Base-by-base conservation (phyloP, 179 eudicot genomes). In the Gypsophila paniculata region DNA sequence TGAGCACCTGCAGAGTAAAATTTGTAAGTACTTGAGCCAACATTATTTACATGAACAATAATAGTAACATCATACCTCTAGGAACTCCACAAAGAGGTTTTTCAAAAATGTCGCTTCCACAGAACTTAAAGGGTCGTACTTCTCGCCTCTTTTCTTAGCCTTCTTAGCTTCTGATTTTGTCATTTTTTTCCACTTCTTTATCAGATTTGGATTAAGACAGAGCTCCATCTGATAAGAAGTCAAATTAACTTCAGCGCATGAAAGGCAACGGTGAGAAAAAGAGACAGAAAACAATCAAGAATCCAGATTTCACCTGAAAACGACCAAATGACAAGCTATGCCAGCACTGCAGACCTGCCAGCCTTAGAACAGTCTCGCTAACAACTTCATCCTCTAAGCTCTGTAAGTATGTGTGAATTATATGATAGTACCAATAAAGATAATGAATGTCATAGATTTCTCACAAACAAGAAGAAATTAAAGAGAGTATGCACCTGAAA, bases 321-420 rank as follows among this genome's bases (percentile, higher is more conserved):
- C 93, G 97, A 46, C 98, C 98, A 84, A 85, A 86, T 46, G 98
- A 91, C 69, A 93, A 80, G 82, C 98, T 87, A 78, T 91, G 91
- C 98, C 97, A 93, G 75, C 93, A 89, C 75, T 88, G 96, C 68
- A 89, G 76, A 74, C 93, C 87, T 21, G 98, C 91, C 65, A 93
- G 68, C 72, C 87, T 84, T 77, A 91, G 76, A 77, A 91, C 85
- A 65, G 84, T 86, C 73, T 81, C 82, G 70, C 97, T 89, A 67
- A 93, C 97, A 74, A 91, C 83, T 75, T 93, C 91, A 78, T 93
- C 98, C 85, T 91, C 98, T 84, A 93, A 86, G 83, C 98, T 93
- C 98, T 93, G 80, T 71, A 76, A 69, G 62, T 22, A 17, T n/a
- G 54, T 22, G 49, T 62, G 15, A 68, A 26, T 61, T 44, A 34